Evolutionary conservation across 2,329 filamentous ascomycete species (phyloP).

Genomic region (Ophiocordyceps sinensis): DNA sequence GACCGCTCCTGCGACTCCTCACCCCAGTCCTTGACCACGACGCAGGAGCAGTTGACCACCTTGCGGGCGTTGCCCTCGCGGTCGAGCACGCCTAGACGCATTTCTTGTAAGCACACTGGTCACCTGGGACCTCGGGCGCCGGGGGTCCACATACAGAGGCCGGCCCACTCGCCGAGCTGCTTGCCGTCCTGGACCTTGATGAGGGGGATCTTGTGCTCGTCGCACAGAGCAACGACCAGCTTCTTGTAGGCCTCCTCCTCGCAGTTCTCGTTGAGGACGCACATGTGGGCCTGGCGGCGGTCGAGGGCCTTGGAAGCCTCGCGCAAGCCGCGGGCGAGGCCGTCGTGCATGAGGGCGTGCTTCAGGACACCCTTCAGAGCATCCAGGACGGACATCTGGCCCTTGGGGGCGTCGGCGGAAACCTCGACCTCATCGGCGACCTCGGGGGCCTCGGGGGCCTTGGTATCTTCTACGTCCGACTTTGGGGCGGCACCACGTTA

Average conservation of each 20-base stretch:
- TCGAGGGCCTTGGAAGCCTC: constrained; percentile 98
- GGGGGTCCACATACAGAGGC: constrained; percentile 67
- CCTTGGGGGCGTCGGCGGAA: constrained; percentile 78
- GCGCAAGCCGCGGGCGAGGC: constrained; percentile 93
- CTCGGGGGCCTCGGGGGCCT: constrained; percentile 73
- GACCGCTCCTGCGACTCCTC: constrained; percentile 98
- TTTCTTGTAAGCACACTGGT: constrained; percentile 15
- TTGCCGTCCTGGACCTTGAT: constrained; percentile 99
- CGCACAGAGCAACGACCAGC: constrained; percentile 96
- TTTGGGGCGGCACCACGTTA: constrained; percentile 21
- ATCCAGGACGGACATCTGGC: constrained; percentile 95
- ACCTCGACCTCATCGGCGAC: constrained; percentile 87
- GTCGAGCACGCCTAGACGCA: constrained; percentile 71
- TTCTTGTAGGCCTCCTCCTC: constrained; percentile 99
- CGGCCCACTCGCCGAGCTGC: constrained; percentile 99
- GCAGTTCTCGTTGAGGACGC: constrained; percentile 98
- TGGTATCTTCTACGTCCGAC: constrained; percentile 99
- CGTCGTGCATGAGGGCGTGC: constrained; percentile 98
- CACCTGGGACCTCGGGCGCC: neutral
- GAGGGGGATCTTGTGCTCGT: constrained; percentile 98
- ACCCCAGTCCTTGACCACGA: constrained; percentile 99
- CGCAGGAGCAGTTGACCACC: constrained; percentile 99
- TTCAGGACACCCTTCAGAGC: constrained; percentile 98
- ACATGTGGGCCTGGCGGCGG: constrained; percentile 98
- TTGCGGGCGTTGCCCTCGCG: constrained; percentile 99